A percentile compares a stretch with the other conserved stretches of the same genome.
These are phyloP conservation scores for Parmales sp. DNA, from an alignment of 108 stramenopile species.

Conservation along the genomic window DNA sequence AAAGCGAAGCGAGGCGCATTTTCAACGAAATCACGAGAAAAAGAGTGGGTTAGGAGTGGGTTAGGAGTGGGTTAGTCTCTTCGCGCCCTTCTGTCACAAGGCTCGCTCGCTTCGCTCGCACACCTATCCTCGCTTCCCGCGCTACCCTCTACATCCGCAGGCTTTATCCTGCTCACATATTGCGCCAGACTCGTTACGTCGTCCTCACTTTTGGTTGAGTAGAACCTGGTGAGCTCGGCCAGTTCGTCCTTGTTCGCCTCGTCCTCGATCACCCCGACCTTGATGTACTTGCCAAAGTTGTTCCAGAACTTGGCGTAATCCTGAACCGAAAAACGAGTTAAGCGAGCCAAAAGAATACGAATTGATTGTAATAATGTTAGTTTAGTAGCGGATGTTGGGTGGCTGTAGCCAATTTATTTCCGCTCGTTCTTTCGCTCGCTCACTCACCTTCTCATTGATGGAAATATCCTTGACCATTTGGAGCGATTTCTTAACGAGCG, in stretches of 20 bases:
- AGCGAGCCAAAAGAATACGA: too few species aligned
- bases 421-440: background rate
- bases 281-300: slow-evolving; percentile 95
- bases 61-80: too few species aligned
- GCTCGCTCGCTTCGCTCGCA: too few species aligned
- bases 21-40: too few species aligned
- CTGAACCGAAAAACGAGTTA: too few species aligned
- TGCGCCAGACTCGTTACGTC: slow-evolving; percentile 74
- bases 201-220: slow-evolving; percentile 63
- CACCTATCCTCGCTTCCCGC: background rate
- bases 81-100: too few species aligned
- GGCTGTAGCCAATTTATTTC: too few species aligned
- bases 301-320: slow-evolving; percentile 77
- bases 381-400: too few species aligned
- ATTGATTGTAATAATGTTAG: too few species aligned
- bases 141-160: slow-evolving; percentile 71
- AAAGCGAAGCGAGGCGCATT: too few species aligned
- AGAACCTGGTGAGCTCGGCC: slow-evolving; percentile 71
- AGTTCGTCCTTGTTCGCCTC: slow-evolving; percentile 77
- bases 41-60: too few species aligned
- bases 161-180: slow-evolving; percentile 79
- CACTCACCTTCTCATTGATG: slow-evolving; percentile 56
- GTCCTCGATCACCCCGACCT: slow-evolving; percentile 85
- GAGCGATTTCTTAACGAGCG: slow-evolving; percentile 86
- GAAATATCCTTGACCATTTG: slow-evolving; percentile 85